Conservation (phyloP, 1,284 basidiomycete genomes). For the Apiotrichum veenhuisii region DNA sequence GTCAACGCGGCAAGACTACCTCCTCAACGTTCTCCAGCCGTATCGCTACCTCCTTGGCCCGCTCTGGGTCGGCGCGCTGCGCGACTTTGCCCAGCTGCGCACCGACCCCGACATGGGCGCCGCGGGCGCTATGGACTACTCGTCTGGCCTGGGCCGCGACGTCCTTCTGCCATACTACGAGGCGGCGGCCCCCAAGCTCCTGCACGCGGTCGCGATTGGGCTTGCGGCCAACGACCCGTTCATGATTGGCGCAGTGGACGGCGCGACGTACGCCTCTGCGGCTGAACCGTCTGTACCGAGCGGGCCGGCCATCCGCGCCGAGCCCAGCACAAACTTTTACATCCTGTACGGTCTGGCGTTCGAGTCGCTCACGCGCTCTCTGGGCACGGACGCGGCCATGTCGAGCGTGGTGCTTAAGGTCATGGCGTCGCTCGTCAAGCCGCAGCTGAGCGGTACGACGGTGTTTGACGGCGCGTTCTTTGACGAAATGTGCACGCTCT, state of each 20-base stretch:
- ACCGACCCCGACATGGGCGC: slow-evolving; percentile 80
- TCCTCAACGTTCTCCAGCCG: slow-evolving; percentile 77
- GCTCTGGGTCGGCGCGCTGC: slow-evolving; percentile 82
- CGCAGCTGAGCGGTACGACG: slow-evolving; percentile 74
- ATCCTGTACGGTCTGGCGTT: slow-evolving; percentile 88
- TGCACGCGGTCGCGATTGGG: slow-evolving; percentile 79
- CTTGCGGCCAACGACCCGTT: slow-evolving; percentile 69
- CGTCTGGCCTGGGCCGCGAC: slow-evolving; percentile 81
- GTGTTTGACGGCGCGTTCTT: slow-evolving; percentile 77
- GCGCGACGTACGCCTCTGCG: slow-evolving; percentile 53
- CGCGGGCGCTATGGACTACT: slow-evolving; percentile 67
- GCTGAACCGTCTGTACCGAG: slow-evolving; percentile 23
- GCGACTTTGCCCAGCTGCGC: slow-evolving; percentile 87
- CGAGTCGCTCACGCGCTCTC: slow-evolving; percentile 73
- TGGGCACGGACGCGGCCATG: slow-evolving; percentile 53
- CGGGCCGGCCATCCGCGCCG: slow-evolving; percentile 52
- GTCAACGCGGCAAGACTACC: slow-evolving; percentile 68
- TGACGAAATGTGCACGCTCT: slow-evolving; percentile 83
- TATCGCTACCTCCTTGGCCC: slow-evolving; percentile 70
- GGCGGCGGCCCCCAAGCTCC: slow-evolving; percentile 73
- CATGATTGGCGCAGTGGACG: slow-evolving; percentile 77
- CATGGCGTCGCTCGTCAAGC: slow-evolving; percentile 70
- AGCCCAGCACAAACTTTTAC: slow-evolving; percentile 80
- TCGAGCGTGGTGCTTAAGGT: slow-evolving; percentile 69
- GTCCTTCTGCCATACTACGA: slow-evolving; percentile 90